Conservation (phyloP, 169 alveolate species). For the Miamiensis avidus region DNA sequence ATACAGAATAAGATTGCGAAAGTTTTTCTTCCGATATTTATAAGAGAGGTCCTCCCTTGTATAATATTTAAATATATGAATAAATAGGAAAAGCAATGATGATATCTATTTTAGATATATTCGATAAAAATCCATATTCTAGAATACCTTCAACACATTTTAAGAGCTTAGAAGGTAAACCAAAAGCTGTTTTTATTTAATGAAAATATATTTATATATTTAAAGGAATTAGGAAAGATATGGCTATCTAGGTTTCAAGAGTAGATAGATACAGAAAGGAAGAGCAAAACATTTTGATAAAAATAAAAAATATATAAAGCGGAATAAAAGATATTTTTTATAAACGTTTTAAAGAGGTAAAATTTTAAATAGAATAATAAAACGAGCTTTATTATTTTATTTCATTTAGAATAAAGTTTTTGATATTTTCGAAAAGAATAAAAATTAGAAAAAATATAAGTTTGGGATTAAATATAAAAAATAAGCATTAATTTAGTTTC, state of each 20-base stretch:
- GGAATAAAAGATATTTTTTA: not conserved
- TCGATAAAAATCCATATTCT: slow-evolving; percentile 52
- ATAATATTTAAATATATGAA: slow-evolving; percentile 39
- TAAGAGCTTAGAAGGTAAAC: not conserved
- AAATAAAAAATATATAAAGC: not conserved
- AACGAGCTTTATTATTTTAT: too few relatives aligned
- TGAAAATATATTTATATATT: too few relatives aligned
- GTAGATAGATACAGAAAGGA: not conserved
- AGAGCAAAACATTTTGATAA: not conserved
- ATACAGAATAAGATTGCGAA: not conserved
- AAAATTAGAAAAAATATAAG: not conserved
- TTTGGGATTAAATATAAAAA: too few relatives aligned
- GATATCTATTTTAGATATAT: slow-evolving; percentile 39
- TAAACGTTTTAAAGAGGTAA: not conserved
- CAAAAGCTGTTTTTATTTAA: too few relatives aligned
- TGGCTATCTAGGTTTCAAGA: not conserved
- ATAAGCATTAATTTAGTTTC: too few relatives aligned
- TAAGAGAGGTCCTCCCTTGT: slow-evolving; percentile 23
- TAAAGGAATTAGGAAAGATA: not conserved
- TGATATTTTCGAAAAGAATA: not conserved
- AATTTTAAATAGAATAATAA: too few relatives aligned
- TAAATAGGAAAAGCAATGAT: slow-evolving; percentile 50
- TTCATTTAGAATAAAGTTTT: not conserved
- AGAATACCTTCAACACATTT: slow-evolving; percentile 31
- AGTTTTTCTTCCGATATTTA: not conserved